Percentiles rank a stretch among this genome's conserved stretches.
Evolutionary conservation across 2,329 filamentous ascomycete genomes (phyloP).

Genomic region (Apiospora malaysiana): DNA sequence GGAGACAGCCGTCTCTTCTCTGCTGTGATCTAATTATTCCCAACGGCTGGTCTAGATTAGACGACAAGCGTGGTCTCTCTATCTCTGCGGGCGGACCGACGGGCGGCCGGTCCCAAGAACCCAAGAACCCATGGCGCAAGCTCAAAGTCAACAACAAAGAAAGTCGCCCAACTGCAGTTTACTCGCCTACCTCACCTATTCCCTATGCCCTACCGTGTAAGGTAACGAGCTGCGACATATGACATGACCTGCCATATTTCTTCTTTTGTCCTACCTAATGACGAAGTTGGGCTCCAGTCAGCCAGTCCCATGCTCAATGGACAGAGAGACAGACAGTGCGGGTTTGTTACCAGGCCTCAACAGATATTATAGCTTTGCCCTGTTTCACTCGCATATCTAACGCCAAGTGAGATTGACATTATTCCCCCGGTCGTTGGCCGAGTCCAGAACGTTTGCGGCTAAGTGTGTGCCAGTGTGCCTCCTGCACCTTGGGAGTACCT

Average conservation of each 20-base stretch:
- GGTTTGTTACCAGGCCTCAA: background rate
- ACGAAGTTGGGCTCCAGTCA: background rate
- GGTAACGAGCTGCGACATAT: background rate
- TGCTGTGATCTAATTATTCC: background rate
- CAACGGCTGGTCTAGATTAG: conserved; percentile 15
- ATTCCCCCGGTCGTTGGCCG: conserved; percentile 32
- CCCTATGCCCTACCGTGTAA: background rate
- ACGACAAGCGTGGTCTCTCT: background rate
- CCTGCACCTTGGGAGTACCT: conserved; percentile 15
- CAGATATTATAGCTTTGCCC: conserved; percentile 5
- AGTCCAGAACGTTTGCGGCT: conserved; percentile 42
- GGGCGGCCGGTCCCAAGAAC: background rate
- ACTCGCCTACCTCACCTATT: background rate
- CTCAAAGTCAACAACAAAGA: background rate
- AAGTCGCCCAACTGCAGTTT: background rate
- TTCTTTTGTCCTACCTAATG: background rate
- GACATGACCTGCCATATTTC: background rate
- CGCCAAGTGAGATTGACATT: conserved; percentile 30
- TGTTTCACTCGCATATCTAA: conserved; percentile 20
- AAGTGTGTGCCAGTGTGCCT: conserved; percentile 28
- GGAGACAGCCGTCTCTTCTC: background rate
- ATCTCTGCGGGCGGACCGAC: background rate
- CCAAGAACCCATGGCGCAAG: background rate
- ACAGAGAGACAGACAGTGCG: background rate
- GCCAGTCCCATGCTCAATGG: background rate